Percentiles rank a stretch among this genome's conserved stretches.
phyloP scores from a whole-genome alignment of 2,329 filamentous ascomycete genomes.

The Colletotrichum somersetense region DNA sequence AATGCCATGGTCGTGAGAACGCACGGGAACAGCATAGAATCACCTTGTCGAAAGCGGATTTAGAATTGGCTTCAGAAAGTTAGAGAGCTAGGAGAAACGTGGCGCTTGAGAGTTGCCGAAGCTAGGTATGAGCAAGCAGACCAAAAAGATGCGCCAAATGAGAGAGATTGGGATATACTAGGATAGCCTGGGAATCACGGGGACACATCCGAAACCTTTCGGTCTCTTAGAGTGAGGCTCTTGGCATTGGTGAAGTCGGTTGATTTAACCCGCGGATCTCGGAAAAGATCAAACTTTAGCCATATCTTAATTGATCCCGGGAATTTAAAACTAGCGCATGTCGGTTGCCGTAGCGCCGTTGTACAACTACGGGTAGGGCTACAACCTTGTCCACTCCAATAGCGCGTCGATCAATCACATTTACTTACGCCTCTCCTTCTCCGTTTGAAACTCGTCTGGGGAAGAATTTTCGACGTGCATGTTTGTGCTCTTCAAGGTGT shows the following conservation, averaged over 20 bases:
- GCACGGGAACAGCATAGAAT: too few relatives aligned
- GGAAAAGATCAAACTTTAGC: background rate
- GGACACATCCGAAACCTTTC: background rate
- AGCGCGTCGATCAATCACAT: too few relatives aligned
- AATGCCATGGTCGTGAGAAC: too few relatives aligned
- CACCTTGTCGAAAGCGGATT: background rate
- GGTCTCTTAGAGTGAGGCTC: background rate
- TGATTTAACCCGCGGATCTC: background rate
- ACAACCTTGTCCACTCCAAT: background rate
- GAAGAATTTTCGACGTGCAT: background rate
- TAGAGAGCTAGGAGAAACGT: background rate
- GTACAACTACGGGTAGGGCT: background rate
- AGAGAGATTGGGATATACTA: background rate
- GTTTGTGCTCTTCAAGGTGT: background rate
- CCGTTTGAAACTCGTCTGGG: background rate
- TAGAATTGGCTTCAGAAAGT: background rate
- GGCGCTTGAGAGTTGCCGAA: background rate
- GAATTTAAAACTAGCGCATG: background rate
- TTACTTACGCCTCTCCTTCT: background rate
- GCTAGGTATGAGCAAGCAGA: background rate
- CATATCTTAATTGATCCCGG: background rate
- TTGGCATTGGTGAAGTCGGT: too few relatives aligned
- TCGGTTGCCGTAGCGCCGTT: rapidly evolving
- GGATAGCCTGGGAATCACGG: background rate
- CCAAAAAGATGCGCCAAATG: background rate